Evolutionary conservation across 2,329 filamentous ascomycete species (phyloP), one percentile per base, ranked within the genome.

Genomic region (Colletotrichum nymphaeae): DNA sequence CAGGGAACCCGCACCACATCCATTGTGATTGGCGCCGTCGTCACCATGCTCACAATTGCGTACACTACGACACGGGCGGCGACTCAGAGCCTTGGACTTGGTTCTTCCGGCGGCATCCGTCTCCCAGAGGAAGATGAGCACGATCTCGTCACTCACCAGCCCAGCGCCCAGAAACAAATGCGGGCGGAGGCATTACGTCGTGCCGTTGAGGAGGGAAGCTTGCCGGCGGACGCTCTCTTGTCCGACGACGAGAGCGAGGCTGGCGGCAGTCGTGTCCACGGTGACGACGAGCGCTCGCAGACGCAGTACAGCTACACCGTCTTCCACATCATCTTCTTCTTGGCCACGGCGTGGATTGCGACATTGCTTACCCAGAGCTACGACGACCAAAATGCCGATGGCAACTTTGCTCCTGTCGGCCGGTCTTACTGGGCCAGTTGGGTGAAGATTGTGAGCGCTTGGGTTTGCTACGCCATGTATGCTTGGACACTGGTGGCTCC

Each of bases 401-500:
- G 91, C 62, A 93, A 95, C 79, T 98, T 99, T 83, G 94, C 95
- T 2, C 94, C 96, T 0, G 96, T 99, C 4, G 97, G 97, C 24
- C 89, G 97, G 72, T 98, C 96, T 5, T 97, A 98, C 84, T 97
- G 95, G 90, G 97, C 97, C 37, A 98, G 95, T 80, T 99, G 97
- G 97, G 95, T 98, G 78, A 99, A 99, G 91, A 98, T 99, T 82
- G 92, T 98, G 67, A 97, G 95, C 83, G 93, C 96, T 22, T 99
- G 97, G 97, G 92, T 97, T 67, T 99, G 97, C 85, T 98, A 99
- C 83, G 92, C 87, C 64, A 94, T 99, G 83, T 99, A 98, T 80
- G 90, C 92, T 32, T 99, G 97, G 97, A 98, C 94, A 22, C 83
- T 99, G 78, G 88, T 97, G 56, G 97, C 97, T 57, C 97, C 97